Conservation (phyloP, 768 basidiomycete genomes). For the Auricularia cornea region DNA sequence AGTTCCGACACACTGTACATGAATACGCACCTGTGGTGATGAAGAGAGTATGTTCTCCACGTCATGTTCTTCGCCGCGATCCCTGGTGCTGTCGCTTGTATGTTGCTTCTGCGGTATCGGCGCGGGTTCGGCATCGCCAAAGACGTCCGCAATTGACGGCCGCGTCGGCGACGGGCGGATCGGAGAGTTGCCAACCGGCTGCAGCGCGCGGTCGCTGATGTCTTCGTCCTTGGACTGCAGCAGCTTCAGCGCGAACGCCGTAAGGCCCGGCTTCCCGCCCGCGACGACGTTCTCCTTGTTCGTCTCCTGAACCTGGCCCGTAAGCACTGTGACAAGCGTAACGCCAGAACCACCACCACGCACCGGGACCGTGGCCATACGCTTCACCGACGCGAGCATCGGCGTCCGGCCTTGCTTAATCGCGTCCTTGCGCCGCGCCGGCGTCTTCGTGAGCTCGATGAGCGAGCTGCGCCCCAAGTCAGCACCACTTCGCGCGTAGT, state of each 20-base stretch:
- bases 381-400: not conserved
- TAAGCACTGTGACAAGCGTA: not conserved
- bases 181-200: not conserved
- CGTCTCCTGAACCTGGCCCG: not conserved
- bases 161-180: not conserved
- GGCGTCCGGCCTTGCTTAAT: constrained; percentile 19
- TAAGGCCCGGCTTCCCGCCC: not conserved
- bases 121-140: not conserved
- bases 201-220: not conserved
- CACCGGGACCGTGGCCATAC: not conserved
- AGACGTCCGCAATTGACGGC: not conserved
- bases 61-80: not conserved
- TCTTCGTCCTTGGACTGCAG: not conserved
- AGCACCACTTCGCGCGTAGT: not conserved
- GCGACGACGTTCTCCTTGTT: not conserved
- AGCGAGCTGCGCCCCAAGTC: constrained; percentile 40
- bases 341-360: not conserved
- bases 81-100: not conserved
- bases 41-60: not conserved
- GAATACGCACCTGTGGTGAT: no score
- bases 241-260: constrained; percentile 7
- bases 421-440: constrained; percentile 58
- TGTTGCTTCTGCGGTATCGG: not conserved
- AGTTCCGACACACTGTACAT: no score
- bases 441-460: constrained; percentile 78